Evolutionary conservation across 1,284 basidiomycete species (phyloP), one percentile per base, ranked within the genome.

Genomic region (Tilletiaria anomala): DNA sequence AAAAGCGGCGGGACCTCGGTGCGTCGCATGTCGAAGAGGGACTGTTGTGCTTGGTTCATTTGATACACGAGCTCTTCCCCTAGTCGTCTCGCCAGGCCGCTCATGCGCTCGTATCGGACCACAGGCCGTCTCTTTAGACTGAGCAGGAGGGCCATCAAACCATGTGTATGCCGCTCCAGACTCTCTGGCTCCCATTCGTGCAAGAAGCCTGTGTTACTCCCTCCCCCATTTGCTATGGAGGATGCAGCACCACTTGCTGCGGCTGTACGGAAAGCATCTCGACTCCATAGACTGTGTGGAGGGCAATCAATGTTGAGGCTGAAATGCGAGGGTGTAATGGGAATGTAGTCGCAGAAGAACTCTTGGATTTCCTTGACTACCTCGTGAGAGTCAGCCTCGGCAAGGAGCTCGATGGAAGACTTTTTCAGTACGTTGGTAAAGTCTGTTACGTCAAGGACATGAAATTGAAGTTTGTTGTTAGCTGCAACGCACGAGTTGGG

Each of bases 81-180:
- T 20, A 99, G 72, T 66, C 83, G 87, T 70, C 81, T 84, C 2
- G 89, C 89, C 74, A 93, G 82, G 0, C 74, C 70, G 47, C 84
- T 88, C 81, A 89, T 93, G 61, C 78, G 79, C 68, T 97, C 91
- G 69, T 91, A 97, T 5, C 93, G 77, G 43, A 99, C 85, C 16
- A 85, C 69, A 1, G 89, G 89, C 58, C 83, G 85, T 74, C 97
- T 97, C 75, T 86, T 96, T 53, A 99, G 71, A 60, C 88, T 93
- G 23, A 99, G 75, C 32, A 97, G 73, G 3, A 91, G 78, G 1
- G 89, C 82, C 1, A 78, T 73, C n/a, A 99, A 76, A 4, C 86
- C 84, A 58, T 84, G 78, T 11, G 85, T 76, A 29, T 83, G 76
- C 19, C 78, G 75, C 42, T 85, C 76, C 18, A 97, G 73, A 6